Base-by-base conservation (phyloP, 305 asterid genomes). In the Stenogyne calaminthoides region DNA sequence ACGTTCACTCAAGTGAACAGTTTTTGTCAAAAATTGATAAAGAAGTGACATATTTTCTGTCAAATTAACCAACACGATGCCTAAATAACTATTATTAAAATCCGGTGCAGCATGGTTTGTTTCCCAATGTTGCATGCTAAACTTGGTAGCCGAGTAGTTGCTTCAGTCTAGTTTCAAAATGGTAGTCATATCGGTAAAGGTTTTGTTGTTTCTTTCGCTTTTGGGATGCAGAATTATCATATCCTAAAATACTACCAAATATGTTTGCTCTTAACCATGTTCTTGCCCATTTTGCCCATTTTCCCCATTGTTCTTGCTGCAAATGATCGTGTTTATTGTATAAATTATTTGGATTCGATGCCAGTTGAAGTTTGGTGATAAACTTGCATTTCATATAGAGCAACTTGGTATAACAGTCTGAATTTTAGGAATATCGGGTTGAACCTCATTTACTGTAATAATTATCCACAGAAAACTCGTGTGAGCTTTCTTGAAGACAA, bases 401-500 rank as follows among this genome's bases (percentile, higher is more conserved):
- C 14, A 29, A 52, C 52, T 32, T 7, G 29, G 10, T 64, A 36
- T 12, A 55, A 25, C 27, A 9, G 29, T 10, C 47, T 25, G 7
- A 19, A 16, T 55, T 74, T 55, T 37, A 58, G 49, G 62, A 69
- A 47, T 46, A 2, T 34, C 16, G 40, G 15, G 63, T 77, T 9
- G 55, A 68, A 70, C 60, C 71, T 76, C 20, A 19, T 64, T 47
- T 25, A 55, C 70, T 55, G 57, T 69, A 40, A 37, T 68, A 12
- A 70, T 66, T 58, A 57, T 68, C 63, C 62, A 67, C 90, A 91
- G 98, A 79, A 40, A 75, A 72, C 73, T 47, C 87, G 87, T 25
- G 91, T 92, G 62, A 81, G 65, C 77, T 92, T 83, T 86, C 83
- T 92, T 58, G 80, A 76, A 69, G 96, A 83, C 79, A 90, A 86